Base-by-base conservation (phyloP, 75 land plant genomes). In the Cryptomeria japonica region DNA sequence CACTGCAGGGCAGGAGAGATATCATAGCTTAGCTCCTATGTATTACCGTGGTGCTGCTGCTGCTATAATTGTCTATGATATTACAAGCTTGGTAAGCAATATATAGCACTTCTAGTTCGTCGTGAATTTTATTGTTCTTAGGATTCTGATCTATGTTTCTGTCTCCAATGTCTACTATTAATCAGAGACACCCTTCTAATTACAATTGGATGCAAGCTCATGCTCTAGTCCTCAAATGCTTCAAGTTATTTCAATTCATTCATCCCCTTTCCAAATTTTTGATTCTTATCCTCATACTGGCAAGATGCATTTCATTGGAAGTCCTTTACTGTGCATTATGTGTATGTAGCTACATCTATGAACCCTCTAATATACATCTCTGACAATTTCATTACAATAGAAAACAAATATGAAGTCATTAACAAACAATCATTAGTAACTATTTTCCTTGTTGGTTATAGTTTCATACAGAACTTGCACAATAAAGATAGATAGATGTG, bases 1-100 rank as follows among this genome's bases (percentile, higher is more conserved):
- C 88, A 98, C 99, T 38, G 99, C 99, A 31, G 99, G 99, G 14
- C 99, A 98, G 87, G 99, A 98, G 88, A 91, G 99, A 89, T 98
- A 98, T 89, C 99, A 99, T 87, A 97, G 99, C 75, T 93, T 98
- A 89, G 99, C 99, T 72, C 99, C 99, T 10, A 94, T 98, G 95
- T 98, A 98, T 84, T 98, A 98, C 64, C 88, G 99, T 78, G 99
- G 99, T 85, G 99, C 99, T 82, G 97, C 97, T 38, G 99, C 99
- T 1, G 99, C 99, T 28, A 90, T 98, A 7, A 90, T 98, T 87
- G 99, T 96, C 5, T 98, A 92, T 90, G 99, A 98, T 86, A 93
- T 98, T 15, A 93, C 99, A 22, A 58, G 64, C 22, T 58, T 58
- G 64, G 64, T 58, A 58, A 58, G 64, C 28, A 58, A 58, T 58